Conservation (phyloP, 164 flowering plant species). For the Brasenia schreberi region DNA sequence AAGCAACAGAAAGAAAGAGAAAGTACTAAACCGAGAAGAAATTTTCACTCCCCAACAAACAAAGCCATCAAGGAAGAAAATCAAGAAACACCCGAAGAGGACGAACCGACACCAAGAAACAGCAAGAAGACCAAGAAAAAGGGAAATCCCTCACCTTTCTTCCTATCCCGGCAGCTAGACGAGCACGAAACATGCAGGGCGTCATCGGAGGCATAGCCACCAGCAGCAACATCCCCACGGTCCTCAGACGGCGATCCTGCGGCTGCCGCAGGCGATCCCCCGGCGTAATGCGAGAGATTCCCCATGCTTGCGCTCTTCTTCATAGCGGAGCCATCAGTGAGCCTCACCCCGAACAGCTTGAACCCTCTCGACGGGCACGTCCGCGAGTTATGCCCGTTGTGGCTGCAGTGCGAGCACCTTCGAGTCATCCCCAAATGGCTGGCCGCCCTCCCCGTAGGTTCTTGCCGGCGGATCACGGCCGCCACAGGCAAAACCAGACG, state of each 20-base stretch:
- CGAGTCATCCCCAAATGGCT: constrained; percentile 38
- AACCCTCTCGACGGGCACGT: constrained; percentile 69
- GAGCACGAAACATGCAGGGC: constrained; percentile 51
- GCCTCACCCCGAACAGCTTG: constrained; percentile 74
- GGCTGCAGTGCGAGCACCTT: constrained; percentile 87
- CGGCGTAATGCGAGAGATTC: constrained; percentile 43
- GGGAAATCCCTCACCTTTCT: constrained; percentile 42
- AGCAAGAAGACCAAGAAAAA: not conserved
- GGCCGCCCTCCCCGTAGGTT: too few species aligned
- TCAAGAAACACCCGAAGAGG: too few species aligned
- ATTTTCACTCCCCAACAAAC: too few species aligned
- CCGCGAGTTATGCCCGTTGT: constrained; percentile 86
- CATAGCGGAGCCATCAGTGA: constrained; percentile 54
- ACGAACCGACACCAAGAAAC: not conserved
- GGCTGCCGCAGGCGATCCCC: constrained; percentile 7
- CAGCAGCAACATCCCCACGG: constrained; percentile 17
- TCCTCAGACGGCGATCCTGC: constrained; percentile 22
- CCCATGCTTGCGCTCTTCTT: constrained; percentile 97
- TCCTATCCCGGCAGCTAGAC: constrained; percentile 54
- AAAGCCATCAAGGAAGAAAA: too few species aligned
- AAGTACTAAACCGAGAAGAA: too few species aligned
- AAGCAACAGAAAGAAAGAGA: too few species aligned
- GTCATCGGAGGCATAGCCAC: constrained; percentile 62
- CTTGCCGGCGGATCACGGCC: too few species aligned
- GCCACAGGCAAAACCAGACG: too few species aligned